A percentile compares a stretch with the other conserved stretches of the same genome.
These are phyloP conservation scores for Exophiala aquamarina DNA, from an alignment of 2,329 filamentous ascomycete genomes.

Conservation along the genomic window DNA sequence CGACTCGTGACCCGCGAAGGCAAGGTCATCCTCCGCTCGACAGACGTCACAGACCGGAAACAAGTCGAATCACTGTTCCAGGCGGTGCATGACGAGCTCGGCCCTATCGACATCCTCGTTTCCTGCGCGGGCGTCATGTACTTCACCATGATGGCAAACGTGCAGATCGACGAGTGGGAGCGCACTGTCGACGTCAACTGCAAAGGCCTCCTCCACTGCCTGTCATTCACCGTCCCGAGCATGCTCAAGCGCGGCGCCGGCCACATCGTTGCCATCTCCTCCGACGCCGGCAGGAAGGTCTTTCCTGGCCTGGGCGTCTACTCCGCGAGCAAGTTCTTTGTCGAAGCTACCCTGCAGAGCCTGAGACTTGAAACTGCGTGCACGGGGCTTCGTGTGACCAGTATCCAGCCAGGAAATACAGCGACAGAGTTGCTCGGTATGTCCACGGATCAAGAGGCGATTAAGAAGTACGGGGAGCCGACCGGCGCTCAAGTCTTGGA, in stretches of 20 bases:
- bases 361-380: slow-evolving; percentile 75
- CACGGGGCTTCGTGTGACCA: slow-evolving; percentile 69
- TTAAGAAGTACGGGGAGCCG: slow-evolving; percentile 77
- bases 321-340: slow-evolving; percentile 81
- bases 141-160: slow-evolving; percentile 82
- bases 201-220: slow-evolving; percentile 74
- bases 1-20: slow-evolving; percentile 58
- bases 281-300: slow-evolving; percentile 77
- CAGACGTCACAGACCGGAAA: slow-evolving; percentile 67
- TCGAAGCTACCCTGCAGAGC: slow-evolving; percentile 75
- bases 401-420: slow-evolving; percentile 75
- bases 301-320: slow-evolving; percentile 81
- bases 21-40: slow-evolving; percentile 67
- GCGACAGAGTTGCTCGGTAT: slow-evolving; percentile 71
- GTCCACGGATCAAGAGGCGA: slow-evolving; percentile 72
- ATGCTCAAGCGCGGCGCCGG: slow-evolving; percentile 70
- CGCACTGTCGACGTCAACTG: slow-evolving; percentile 83
- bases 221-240: slow-evolving; percentile 66
- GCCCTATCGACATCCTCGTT: slow-evolving; percentile 75
- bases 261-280: slow-evolving; percentile 79
- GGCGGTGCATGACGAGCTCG: slow-evolving; percentile 61
- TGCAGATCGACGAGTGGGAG: slow-evolving; percentile 72
- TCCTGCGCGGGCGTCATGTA: slow-evolving; percentile 85
- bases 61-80: slow-evolving; percentile 68
- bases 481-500: slow-evolving; percentile 74